These are phyloP conservation scores for Nothophoma quercina DNA, from an alignment of 2,329 filamentous ascomycete species.

Conservation along the genomic window DNA sequence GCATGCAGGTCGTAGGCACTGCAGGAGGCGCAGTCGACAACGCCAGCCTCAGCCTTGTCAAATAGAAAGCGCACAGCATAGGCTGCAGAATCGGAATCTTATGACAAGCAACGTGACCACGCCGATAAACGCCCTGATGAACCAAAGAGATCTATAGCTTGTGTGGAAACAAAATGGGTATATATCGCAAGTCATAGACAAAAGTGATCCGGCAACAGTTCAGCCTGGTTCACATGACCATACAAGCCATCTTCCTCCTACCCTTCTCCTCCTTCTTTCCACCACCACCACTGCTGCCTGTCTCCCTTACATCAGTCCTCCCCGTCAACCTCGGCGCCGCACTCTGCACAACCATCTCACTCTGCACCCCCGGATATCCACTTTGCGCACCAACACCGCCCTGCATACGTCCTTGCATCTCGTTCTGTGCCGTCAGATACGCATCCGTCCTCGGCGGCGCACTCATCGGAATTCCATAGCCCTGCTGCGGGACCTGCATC, in stretches of 20 bases:
- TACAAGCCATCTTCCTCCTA: slow-evolving; percentile 30
- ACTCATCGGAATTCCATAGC: slow-evolving; percentile 23
- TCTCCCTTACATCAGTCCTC: neutral
- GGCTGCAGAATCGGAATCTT: no score
- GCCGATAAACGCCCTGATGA: no score
- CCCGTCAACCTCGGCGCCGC: slow-evolving; percentile 8
- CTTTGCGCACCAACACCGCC: no score
- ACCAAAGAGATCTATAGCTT: no score
- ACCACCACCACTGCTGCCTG: no score
- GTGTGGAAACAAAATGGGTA: neutral
- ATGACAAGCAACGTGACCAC: no score
- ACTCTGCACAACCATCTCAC: neutral
- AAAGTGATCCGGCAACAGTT: no score
- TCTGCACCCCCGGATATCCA: neutral
- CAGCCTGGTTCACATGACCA: slow-evolving; percentile 30
- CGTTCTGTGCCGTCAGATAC: neutral
- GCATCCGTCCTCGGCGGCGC: slow-evolving; percentile 26
- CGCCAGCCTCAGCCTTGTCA: no score
- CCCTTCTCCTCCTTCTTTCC: slow-evolving; percentile 15
- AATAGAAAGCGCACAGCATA: no score
- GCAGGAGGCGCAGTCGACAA: no score
- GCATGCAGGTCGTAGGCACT: no score
- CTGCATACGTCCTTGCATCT: slow-evolving; percentile 1
- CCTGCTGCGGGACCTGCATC: slow-evolving; percentile 1
- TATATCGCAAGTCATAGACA: neutral